phyloP scores from a whole-genome alignment of 257 asterid species.

The Gentiana macrophylla region DNA sequence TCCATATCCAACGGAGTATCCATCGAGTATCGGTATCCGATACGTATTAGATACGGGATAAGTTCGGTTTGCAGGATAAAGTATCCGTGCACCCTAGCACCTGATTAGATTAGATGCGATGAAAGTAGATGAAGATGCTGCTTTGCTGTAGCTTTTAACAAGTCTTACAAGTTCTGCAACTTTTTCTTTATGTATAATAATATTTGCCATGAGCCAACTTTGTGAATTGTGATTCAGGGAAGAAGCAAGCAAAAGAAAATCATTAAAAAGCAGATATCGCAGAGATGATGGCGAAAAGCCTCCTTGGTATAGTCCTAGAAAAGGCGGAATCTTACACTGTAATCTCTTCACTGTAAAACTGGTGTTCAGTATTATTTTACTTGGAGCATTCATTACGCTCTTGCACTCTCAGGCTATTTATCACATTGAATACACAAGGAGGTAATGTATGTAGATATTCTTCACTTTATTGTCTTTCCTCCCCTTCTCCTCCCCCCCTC shows the following conservation, averaged over 20 bases:
- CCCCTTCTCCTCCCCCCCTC: background rate
- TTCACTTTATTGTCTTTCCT: background rate
- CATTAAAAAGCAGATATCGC: constrained; percentile 35
- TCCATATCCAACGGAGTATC: no score
- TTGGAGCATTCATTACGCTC: constrained; percentile 57
- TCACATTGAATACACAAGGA: constrained; percentile 33
- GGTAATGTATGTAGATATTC: constrained; percentile 27
- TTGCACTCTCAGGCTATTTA: constrained; percentile 51
- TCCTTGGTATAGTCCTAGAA: constrained; percentile 35
- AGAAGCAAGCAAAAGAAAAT: constrained; percentile 53
- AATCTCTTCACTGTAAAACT: constrained; percentile 51
- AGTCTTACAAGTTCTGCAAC: no score
- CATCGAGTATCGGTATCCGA: no score
- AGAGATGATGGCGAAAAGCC: constrained; percentile 60
- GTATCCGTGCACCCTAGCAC: no score
- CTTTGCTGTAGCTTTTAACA: no score
- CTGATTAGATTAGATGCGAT: no score
- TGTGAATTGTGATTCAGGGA: constrained; percentile 36
- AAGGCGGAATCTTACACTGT: constrained; percentile 45
- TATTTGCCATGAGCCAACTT: no score
- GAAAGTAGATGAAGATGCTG: no score
- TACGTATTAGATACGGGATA: no score
- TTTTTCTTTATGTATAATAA: no score
- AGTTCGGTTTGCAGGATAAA: no score
- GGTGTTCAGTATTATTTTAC: constrained; percentile 41